Evolutionary conservation across 1,284 basidiomycete genomes (phyloP).

Genomic region (Volvariella surrecta): DNA sequence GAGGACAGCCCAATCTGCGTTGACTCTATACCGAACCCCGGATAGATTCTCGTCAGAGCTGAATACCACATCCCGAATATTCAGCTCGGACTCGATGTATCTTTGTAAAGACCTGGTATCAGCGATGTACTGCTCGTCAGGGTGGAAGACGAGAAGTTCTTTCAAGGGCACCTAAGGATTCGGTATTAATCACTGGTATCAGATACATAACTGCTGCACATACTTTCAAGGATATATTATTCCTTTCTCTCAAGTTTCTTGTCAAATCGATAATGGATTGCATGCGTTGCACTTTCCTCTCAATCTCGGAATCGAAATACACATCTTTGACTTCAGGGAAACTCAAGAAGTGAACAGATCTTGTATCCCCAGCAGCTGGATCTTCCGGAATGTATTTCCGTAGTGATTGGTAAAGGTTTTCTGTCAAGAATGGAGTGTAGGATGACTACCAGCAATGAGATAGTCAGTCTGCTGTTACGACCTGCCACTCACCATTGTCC

Average conservation of each 20-base stretch:
- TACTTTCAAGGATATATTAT: conserved; percentile 88
- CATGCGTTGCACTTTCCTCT: conserved; percentile 92
- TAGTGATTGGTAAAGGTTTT: conserved; percentile 93
- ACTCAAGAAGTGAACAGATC: conserved; percentile 92
- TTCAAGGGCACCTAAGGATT: conserved; percentile 78
- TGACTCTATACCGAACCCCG: conserved; percentile 87
- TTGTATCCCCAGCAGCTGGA: conserved; percentile 64
- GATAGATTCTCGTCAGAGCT: conserved; percentile 83
- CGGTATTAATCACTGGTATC: conserved; percentile 1
- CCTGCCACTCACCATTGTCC: conserved; percentile 71
- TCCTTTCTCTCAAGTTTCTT: conserved; percentile 83
- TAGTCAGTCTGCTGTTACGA: conserved; percentile 3
- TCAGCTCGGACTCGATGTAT: conserved; percentile 94
- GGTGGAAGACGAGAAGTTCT: conserved; percentile 93
- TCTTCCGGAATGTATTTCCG: conserved; percentile 78
- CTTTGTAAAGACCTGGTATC: conserved; percentile 82
- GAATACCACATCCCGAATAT: conserved; percentile 86
- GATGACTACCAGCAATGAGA: conserved; percentile 59
- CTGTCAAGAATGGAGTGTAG: conserved; percentile 97
- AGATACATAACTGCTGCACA: conserved; percentile 8
- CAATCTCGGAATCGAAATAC: conserved; percentile 95
- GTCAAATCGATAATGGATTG: conserved; percentile 92
- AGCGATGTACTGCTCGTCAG: conserved; percentile 75
- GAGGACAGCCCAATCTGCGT: conserved; percentile 93
- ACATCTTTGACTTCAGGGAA: conserved; percentile 94